These are phyloP conservation scores for Hemerocallis citrina DNA, from an alignment of 106 monocot genomes.

Conservation along the genomic window DNA sequence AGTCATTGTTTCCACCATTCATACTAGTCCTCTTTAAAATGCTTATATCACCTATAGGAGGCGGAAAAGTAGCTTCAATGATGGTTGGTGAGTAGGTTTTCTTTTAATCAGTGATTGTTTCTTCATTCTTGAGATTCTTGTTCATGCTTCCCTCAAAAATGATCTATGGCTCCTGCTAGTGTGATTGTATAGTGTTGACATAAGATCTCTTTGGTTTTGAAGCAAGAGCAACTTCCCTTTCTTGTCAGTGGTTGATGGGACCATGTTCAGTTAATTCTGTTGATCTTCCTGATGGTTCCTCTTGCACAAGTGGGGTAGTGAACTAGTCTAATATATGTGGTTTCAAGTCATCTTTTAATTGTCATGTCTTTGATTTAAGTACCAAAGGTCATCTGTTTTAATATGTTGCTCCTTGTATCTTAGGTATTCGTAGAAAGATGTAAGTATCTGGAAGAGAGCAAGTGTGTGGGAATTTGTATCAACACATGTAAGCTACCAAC, in stretches of 20 bases:
- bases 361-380: background rate
- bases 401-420: background rate
- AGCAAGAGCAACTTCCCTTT: conserved; percentile 90
- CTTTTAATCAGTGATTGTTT: background rate
- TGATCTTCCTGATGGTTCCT: conserved; percentile 73
- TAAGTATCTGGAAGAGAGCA: conserved; percentile 92
- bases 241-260: conserved; percentile 98
- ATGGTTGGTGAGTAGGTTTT: conserved; percentile 63
- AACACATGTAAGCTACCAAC: conserved; percentile 95
- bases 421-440: conserved; percentile 92
- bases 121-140: background rate
- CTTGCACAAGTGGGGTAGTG: conserved; percentile 75
- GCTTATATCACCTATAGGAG: conserved; percentile 71
- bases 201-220: conserved; percentile 15
- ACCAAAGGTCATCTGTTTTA: background rate
- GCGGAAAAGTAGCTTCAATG: conserved; percentile 68
- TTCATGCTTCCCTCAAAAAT: background rate
- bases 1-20: conserved; percentile 80
- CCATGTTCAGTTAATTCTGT: conserved; percentile 72
- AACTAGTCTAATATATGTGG: background rate
- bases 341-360: conserved; percentile 1
- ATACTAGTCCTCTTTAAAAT: conserved; percentile 66
- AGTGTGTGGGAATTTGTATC: conserved; percentile 84
- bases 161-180: background rate
- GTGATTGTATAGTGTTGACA: too few relatives aligned